Evolutionary conservation across 2,329 filamentous ascomycete genomes (phyloP), one percentile per base, ranked within the genome.

Genomic region (Fusarium tjaetaba): DNA sequence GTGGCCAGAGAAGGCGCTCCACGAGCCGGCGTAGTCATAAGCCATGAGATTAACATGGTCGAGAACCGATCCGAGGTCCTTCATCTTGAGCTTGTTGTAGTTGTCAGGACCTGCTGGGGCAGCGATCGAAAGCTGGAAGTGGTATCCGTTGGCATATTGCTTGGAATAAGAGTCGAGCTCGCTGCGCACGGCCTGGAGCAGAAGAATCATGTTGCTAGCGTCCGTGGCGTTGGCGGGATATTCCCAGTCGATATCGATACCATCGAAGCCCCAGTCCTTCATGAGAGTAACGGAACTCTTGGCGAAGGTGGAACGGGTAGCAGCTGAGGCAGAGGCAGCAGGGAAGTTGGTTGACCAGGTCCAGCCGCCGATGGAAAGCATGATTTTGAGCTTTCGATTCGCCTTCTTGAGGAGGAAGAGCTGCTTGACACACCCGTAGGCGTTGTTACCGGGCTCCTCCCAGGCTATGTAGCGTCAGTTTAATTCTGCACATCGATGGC

Each of bases 301-400:
- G 5, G 94, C 94, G 81, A 97, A 97, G 1, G 77, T 88, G 24
- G 85, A 81, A n/a, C 94, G 87, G 6, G 72, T 71, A 7, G 85
- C 81, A 0, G 86, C 85, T 0, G 91, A 92, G 65, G 88, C 89
- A 11, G 91, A 89, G 0, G 91, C 91, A 3, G 85, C 84, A 0
- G 92, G 85, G 78, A 97, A 95, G 79, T 93, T 93, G 72, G 87
- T 83, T 2, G 92, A 94, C 81, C 93, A 96, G 0, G 93, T 94
- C 92, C 92, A 96, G 30, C 94, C 94, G 41, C 94, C 94, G 73
- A 97, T 94, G 42, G 89, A 93, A 4, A 97, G 87, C 26, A 96
- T 85, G 4, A 92, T 86, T 78, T 96, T 96, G 56, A 97, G 81
- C 57, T 94, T 89, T 22, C 94, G 90, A 79, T 96, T 91, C 61